Evolutionary conservation across 805 yeast genomes (phyloP).

Genomic region (Spathaspora passalidarum): DNA sequence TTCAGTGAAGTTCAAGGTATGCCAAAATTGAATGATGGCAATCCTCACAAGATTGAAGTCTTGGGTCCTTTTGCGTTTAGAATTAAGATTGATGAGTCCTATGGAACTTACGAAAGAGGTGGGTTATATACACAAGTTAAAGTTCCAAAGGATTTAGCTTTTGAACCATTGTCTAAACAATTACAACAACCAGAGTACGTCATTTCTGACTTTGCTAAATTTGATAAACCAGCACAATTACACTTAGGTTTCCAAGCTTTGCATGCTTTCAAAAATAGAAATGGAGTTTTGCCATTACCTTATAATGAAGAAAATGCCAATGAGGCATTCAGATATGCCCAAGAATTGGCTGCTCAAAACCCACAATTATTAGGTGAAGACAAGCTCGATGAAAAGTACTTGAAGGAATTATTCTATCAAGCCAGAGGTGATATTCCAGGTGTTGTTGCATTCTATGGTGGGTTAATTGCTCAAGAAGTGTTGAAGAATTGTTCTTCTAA

Average conservation of each 20-base stretch:
- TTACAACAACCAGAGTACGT: constrained; percentile 74
- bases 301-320: constrained; percentile 70
- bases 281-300: constrained; percentile 76
- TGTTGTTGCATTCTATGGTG: constrained; percentile 86
- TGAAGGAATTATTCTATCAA: constrained; percentile 75
- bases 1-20: constrained; percentile 85
- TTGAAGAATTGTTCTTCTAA: constrained; percentile 94
- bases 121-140: constrained; percentile 93
- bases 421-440: constrained; percentile 93
- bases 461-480: constrained; percentile 94
- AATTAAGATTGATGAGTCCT: constrained; percentile 52
- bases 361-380: constrained; percentile 59
- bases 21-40: constrained; percentile 68
- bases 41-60: constrained; percentile 72
- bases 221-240: constrained; percentile 85
- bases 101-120: constrained; percentile 71
- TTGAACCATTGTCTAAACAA: constrained; percentile 63
- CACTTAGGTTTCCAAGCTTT: constrained; percentile 93
- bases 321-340: constrained; percentile 58
- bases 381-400: constrained; percentile 58
- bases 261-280: constrained; percentile 63
- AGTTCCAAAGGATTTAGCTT: constrained; percentile 64
- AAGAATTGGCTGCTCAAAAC: constrained; percentile 54
- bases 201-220: constrained; percentile 87
- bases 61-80: constrained; percentile 94